phyloP scores from a whole-genome alignment of 1,139 yeast species.

The Yamadazyma sp. region DNA sequence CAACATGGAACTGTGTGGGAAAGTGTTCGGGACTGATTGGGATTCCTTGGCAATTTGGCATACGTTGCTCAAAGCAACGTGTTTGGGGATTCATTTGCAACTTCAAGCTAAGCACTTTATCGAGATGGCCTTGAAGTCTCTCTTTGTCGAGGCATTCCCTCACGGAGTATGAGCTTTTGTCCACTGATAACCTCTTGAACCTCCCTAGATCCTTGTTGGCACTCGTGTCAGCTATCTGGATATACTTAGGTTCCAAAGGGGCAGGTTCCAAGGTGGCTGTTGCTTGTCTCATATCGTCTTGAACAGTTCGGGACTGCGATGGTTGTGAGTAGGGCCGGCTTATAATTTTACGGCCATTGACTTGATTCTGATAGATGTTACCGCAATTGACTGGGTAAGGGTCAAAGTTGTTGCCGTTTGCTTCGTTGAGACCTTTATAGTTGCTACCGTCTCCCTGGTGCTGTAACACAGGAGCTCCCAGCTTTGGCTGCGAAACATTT shows the following conservation, averaged over 20 bases:
- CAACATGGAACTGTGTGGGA: neutral
- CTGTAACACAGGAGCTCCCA: too few relatives aligned
- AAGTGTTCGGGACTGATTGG: neutral
- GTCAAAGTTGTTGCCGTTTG: too few relatives aligned
- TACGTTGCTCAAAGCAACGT: neutral
- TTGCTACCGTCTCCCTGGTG: too few relatives aligned
- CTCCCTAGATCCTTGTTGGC: constrained; percentile 2
- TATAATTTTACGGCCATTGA: too few relatives aligned
- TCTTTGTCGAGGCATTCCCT: constrained; percentile 2
- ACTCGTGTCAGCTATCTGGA: neutral
- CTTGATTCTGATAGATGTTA: too few relatives aligned
- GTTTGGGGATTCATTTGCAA: neutral
- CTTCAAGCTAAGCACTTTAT: neutral
- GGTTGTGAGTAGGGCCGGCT: too few relatives aligned
- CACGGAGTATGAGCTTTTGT: constrained; percentile 2
- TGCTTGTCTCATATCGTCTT: too few relatives aligned
- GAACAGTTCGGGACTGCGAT: too few relatives aligned
- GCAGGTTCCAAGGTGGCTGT: too few relatives aligned
- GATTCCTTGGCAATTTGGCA: constrained; percentile 4
- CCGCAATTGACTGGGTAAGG: too few relatives aligned
- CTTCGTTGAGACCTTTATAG: too few relatives aligned
- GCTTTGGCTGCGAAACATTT: too few relatives aligned
- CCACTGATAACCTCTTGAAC: neutral
- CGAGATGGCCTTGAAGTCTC: constrained; percentile 2
- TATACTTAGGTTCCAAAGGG: neutral